Base-by-base conservation (phyloP, 78 protist species). In the Mantamonas sphyraenae region DNA sequence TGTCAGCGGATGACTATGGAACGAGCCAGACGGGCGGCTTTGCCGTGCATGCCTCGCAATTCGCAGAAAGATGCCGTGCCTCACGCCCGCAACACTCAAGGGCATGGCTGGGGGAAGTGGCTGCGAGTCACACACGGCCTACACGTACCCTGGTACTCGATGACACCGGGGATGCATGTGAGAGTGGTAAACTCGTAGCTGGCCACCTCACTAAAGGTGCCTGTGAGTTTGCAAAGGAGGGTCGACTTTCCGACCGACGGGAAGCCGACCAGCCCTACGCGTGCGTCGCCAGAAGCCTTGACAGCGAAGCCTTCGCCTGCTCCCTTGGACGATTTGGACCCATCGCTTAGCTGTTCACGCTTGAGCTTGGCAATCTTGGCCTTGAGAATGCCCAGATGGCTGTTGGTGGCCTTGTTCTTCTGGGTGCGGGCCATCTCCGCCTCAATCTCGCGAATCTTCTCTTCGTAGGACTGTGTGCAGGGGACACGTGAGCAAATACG, bases 171-270 rank as follows among this genome's bases (percentile, higher is more conserved):
- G 64, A 98, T 78, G 78, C 98, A 91, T 2, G 99, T 96, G 45
- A 98, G 90, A 28, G 99, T 98, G 19, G 99, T 98, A 88, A 98
- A 98, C 82, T 96, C 99, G 73, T 95, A 95, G 24, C 90, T 65
- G 0, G 98, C 98, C 20, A 88, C 97, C 39, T 70, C 93, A 14
- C 92, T 84, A 31, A 37, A 26, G 2, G 90, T 85, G 35, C 80
- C 82, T 0, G 99, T 94, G 57, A 97, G 69, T 55, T 85, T 85
- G 47, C 72, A 84, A 45, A 98, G 77, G 12, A 98, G 75, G 0
- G 99, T 98, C 16, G 97, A 89, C 78, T 98, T 98, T 53, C 99
- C 99, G 12, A 98, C 99, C 0, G 98, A 94, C 0, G 99, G 99
- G 79, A 97, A 98, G 14, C 98, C 92, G 39, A 92, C 83, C 75